Base-by-base conservation (phyloP, 78 protist genomes). In the Polysphondylium violaceum region DNA sequence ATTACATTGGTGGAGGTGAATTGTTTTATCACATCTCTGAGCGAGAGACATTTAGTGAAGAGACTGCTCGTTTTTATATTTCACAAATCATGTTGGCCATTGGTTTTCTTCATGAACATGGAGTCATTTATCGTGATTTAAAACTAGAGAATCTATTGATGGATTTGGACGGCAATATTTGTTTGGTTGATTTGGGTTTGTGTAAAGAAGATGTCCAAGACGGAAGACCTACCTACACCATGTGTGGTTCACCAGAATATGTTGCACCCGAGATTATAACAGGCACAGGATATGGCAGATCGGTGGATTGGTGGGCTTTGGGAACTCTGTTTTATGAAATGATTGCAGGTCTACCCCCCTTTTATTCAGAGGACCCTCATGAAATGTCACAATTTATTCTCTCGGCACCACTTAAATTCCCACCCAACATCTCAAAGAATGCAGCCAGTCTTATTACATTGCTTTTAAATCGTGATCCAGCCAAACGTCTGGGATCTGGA, bases 221-320 rank as follows among this genome's bases (percentile, higher is more conserved):
- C 7, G 95, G 95, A 1, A 27, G 31, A 21, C 56, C 83, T 2
- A 95, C 98, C 16, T 86, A 87, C 27, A 98, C 99, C 0, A 95
- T 98, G 93, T 98, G 99, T 67, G 99, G 99, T 31, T 96, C 99
- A 23, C 97, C 99, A 8, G 98, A 98, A 88, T 98, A 98, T 87
- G 92, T 96, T 23, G 98, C 98, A 17, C 98, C 98, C 2, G 99
- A 96, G 44, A 87, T 94, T 8, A 64, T 97, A 35, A 40, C 29
- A 36, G 67, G 92, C 33, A 67, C 88, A 23, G 98, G 97, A 0
- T 91, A 97, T 86, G 96, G 96, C 40, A 87, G 74, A 58, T 85
- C 96, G 0, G 98, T 96, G 11, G 99, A 98, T 61, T 97, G 98
- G 98, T 98, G 98, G 99, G 56, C 91, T 36, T 65, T 98, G 1